phyloP scores from a whole-genome alignment of 129 eudicot genomes.

The Flaveria ramosissima region DNA sequence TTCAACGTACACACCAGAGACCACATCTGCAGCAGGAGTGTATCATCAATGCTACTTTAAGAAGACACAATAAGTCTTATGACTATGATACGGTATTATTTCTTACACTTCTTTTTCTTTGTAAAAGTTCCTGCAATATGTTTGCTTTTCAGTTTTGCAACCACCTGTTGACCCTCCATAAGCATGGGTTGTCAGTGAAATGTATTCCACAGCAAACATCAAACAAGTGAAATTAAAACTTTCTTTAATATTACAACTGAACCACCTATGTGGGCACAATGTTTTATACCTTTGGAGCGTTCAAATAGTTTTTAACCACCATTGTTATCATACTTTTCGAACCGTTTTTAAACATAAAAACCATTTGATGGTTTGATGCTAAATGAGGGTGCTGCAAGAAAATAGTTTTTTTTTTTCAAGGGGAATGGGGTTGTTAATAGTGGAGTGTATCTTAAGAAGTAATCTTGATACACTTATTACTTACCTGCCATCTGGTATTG shows the following conservation, averaged over 20 bases:
- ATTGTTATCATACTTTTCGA: background rate
- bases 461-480: constrained; percentile 33
- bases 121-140: constrained; percentile 93
- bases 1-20: constrained; percentile 65
- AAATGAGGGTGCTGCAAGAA: background rate
- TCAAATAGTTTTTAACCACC: constrained; percentile 11
- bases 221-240: background rate
- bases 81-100: background rate
- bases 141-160: constrained; percentile 87
- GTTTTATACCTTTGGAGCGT: background rate
- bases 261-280: background rate
- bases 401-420: background rate
- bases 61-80: constrained; percentile 6
- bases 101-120: constrained; percentile 86
- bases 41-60: constrained; percentile 22
- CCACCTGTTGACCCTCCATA: constrained; percentile 53
- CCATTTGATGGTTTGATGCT: background rate
- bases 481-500: constrained; percentile 71
- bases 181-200: constrained; percentile 6
- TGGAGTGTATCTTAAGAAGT: background rate
- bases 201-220: constrained; percentile 19
- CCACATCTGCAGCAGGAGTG: constrained; percentile 53
- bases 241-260: background rate
- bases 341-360: background rate
- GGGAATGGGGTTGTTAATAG: background rate